Evolutionary conservation across 1,139 yeast species (phyloP), one percentile per base, ranked within the genome.

Genomic region (Pichia kudriavzevii): DNA sequence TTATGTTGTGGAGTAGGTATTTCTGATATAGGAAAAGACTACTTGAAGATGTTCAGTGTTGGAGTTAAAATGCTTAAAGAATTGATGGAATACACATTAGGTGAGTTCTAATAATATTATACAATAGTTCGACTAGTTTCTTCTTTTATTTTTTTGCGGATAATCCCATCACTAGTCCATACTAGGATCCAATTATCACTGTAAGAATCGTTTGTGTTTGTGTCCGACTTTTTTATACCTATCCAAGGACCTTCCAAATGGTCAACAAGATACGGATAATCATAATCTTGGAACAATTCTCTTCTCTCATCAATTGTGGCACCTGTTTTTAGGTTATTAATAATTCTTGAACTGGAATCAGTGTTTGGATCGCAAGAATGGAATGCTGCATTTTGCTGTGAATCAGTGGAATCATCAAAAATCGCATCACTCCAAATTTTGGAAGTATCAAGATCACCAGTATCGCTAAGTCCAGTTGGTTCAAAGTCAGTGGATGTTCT

Each of bases 201-300:
- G 78, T 70, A 39, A 21, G 7, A 18, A 17, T 24, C 14, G 6
- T 24, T n/a, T 8, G 6, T 22, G 9, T 13, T 23, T 15, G 24
- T 26, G 12, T 17, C 24, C 7, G 22, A 13, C 1, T 77, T 75
- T 45, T 79, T 87, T 14, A 79, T 65, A 1, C 73, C 83, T 31
- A 82, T 66, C 72, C 87, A 71, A 0, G 95, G 95, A 0, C 94
- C 94, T 45, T 85, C 95, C 31, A 87, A 59, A 9, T 73, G 71
- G 38, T 70, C 72, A 1, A 78, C 65, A 45, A 84, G 60, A 48
- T 73, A 73, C 3, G 95, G 95, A 55, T 83, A 87, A 35, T 77
- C 79, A 50, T 85, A 88, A 5, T 73, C 72, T 44, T 75, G 84
- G 45, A 76, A 67, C 41, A 63, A 63, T 45, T 72, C 79, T 43